Conservation (phyloP, 2,329 filamentous ascomycete genomes). For the Rhexocercosporidium sp. region DNA sequence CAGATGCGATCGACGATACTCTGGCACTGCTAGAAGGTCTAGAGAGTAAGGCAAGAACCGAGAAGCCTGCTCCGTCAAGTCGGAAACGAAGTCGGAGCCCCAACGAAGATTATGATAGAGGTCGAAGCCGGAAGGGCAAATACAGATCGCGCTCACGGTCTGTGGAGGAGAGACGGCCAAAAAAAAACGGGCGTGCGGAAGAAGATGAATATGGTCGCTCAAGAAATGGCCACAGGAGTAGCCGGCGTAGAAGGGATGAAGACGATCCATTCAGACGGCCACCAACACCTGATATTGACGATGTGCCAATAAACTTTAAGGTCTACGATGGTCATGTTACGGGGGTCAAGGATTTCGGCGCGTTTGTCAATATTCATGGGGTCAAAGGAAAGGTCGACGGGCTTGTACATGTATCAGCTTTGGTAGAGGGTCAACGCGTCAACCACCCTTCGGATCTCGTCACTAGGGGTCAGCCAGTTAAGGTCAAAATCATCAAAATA, state of each 20-base stretch:
- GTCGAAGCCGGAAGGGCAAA: slow-evolving; percentile 46
- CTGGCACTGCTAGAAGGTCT: slow-evolving; percentile 89
- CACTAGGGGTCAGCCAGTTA: slow-evolving; percentile 79
- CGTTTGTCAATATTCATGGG: slow-evolving; percentile 89
- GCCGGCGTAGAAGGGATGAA: slow-evolving; percentile 48
- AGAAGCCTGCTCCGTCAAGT: slow-evolving; percentile 43
- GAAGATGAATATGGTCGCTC: slow-evolving; percentile 64
- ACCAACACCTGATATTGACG: slow-evolving; percentile 78
- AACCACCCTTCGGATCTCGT: slow-evolving; percentile 92
- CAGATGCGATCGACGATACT: slow-evolving; percentile 86
- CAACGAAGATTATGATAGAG: slow-evolving; percentile 46
- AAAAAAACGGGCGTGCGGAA: slow-evolving; percentile 55
- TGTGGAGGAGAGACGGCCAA: slow-evolving; percentile 47
- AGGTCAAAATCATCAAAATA: slow-evolving; percentile 90
- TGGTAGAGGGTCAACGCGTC: slow-evolving; percentile 83
- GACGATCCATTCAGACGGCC: slow-evolving; percentile 68
- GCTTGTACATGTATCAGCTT: slow-evolving; percentile 89
- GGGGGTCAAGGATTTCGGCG: slow-evolving; percentile 93
- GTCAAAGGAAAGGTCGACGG: slow-evolving; percentile 90
- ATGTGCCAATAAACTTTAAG: slow-evolving; percentile 81
- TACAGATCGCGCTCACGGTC: slow-evolving; percentile 59
- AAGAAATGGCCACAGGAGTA: slow-evolving; percentile 50
- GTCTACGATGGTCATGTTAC: slow-evolving; percentile 90
- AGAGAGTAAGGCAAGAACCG: slow-evolving; percentile 64
- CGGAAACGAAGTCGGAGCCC: slow-evolving; percentile 61